Conservation (phyloP, 108 stramenopile species). For the Pseudonitzschia multiseries region DNA sequence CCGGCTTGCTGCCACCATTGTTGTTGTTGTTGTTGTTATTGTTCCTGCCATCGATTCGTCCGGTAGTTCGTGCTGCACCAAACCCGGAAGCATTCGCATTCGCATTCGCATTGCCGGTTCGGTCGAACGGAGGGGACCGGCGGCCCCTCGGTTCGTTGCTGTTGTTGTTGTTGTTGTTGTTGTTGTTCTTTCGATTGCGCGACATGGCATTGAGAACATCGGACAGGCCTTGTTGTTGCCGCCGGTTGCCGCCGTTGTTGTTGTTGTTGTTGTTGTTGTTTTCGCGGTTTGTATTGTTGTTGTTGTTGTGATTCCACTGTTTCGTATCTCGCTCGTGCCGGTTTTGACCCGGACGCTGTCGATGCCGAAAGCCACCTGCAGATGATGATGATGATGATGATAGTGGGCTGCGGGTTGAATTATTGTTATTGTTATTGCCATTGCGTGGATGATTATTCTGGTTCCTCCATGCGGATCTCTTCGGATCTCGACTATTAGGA, state of each 20-base stretch:
- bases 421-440: not conserved
- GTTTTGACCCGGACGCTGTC: constrained; percentile 1
- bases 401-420: no score
- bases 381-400: no score
- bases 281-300: not conserved
- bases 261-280: constrained; percentile 15
- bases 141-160: not conserved
- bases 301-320: not conserved
- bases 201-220: constrained; percentile 9
- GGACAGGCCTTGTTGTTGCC: constrained; percentile 4
- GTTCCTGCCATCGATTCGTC: not conserved
- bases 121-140: not conserved
- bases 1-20: not conserved
- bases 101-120: not conserved
- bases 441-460: no score
- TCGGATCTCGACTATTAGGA: not conserved
- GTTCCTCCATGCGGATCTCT: not conserved
- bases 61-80: not conserved
- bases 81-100: no score
- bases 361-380: not conserved
- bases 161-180: not conserved
- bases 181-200: not conserved
- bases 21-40: constrained; percentile 3
- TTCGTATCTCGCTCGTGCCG: not conserved
- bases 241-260: not conserved